Evolutionary conservation across 164 flowering plant species (phyloP), one percentile per base, ranked within the genome.

Genomic region (Akebia trifoliata): DNA sequence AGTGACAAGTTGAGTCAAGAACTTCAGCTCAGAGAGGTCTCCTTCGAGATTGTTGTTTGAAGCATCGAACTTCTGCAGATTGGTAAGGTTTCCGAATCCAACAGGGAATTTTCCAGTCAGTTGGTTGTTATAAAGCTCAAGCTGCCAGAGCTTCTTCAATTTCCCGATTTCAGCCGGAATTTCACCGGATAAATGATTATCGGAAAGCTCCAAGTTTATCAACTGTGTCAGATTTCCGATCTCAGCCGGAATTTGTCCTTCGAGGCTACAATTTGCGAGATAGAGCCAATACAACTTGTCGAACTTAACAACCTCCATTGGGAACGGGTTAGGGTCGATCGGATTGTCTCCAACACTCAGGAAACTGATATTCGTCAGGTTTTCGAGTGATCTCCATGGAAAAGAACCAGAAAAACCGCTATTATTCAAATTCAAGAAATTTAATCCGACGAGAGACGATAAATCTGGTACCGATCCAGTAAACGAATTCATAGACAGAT

Each of bases 281-380:
- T 81, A 87, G 11, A 85, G 62, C 81, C 86, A 80, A 12, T 70
- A 42, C 22, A 87, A 53, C 17, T 75, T 76, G 24, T 63, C 29
- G 7, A 87, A 79, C 29, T 68, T 68, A 10, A 78, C 15, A 1
- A 87, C 46, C 63, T 79, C 85, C 26, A 15, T 0, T 0, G 90
- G 90, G 48, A 87, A 79, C 14, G 77, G 60, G 44, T 49, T 75
- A 29, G n/a, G 8, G 1, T 74, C 74, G 28, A 82, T 76, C 0
- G 53, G 71, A 50, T 84, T 87, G 63, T 87, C 95, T 0, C 95
- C 95, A 1, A 84, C 66, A 49, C 81, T 75, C 35, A 87, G 60
- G 8, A 66, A 69, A 0, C 3, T 31, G 1, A 87, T 70, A 25
- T 55, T 50, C 11, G 79, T 62, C 14, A 82, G 60, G 56, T 73